phyloP scores from a whole-genome alignment of 306 rosid species.

The Biancaea sappan region DNA sequence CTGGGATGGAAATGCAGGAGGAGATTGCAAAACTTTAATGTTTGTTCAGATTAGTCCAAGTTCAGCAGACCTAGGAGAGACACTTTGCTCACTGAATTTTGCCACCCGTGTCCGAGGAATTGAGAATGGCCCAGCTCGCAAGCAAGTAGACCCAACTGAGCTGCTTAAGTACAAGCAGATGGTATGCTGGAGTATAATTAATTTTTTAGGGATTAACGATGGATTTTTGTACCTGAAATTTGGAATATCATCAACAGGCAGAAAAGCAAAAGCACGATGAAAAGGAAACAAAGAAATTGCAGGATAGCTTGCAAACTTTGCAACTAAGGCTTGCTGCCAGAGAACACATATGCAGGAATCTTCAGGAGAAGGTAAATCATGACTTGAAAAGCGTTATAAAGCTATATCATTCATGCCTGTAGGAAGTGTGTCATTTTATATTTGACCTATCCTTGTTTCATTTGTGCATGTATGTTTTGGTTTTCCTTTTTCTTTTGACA shows the following conservation, averaged over 20 bases:
- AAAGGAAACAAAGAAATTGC: conserved; percentile 84
- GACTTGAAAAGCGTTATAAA: conserved; percentile 7
- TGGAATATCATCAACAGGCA: conserved; percentile 50
- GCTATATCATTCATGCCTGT: neutral
- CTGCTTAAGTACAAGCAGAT: conserved; percentile 91
- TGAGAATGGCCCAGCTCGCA: conserved; percentile 92
- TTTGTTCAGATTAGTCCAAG: conserved; percentile 95
- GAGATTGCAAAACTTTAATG: conserved; percentile 98
- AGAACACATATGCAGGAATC: conserved; percentile 74
- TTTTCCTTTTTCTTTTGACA: conserved; percentile 29
- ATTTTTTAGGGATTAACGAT: conserved; percentile 1
- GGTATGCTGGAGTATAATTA: conserved; percentile 48
- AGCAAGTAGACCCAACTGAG: conserved; percentile 78
- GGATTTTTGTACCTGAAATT: conserved; percentile 17
- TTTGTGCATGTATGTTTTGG: neutral
- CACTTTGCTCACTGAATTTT: conserved; percentile 90
- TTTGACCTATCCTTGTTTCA: neutral
- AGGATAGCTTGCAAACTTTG: conserved; percentile 67
- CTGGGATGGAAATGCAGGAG: conserved; percentile 63
- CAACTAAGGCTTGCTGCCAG: conserved; percentile 81
- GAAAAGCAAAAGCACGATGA: conserved; percentile 89
- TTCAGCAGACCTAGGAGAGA: conserved; percentile 80
- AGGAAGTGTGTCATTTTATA: neutral
- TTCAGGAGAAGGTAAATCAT: conserved; percentile 78
- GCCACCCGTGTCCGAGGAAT: conserved; percentile 92